Percentiles rank a stretch among this genome's conserved stretches.
These are phyloP conservation scores for Psilocybe cyanescens DNA, from an alignment of 768 basidiomycete genomes.

Conservation along the genomic window DNA sequence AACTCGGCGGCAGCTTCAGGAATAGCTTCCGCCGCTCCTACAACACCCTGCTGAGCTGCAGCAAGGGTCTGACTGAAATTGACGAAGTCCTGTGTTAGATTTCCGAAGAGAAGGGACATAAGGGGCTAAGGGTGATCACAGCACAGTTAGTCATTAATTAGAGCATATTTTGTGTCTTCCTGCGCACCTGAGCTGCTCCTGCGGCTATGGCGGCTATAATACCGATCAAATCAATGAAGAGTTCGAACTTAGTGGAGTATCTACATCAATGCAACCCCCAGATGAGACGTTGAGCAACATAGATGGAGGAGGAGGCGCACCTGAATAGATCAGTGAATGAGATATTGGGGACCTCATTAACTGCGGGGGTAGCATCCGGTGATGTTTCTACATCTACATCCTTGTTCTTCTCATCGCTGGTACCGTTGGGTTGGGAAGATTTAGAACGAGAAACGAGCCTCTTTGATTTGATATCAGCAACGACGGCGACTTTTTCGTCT, in stretches of 20 bases:
- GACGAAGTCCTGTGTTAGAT: slow-evolving; percentile 77
- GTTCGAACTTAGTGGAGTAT: slow-evolving; percentile 75
- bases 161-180: background rate
- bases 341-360: slow-evolving; percentile 37
- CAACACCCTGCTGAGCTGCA: slow-evolving; percentile 25
- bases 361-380: slow-evolving; percentile 31
- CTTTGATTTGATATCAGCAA: slow-evolving; percentile 34
- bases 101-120: slow-evolving; percentile 86
- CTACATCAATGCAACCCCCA: slow-evolving; percentile 36
- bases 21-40: slow-evolving; percentile 32
- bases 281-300: slow-evolving; percentile 3
- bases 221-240: slow-evolving; percentile 71
- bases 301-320: slow-evolving; percentile 27
- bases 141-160: slow-evolving; percentile 1
- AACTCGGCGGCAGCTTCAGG: slow-evolving; percentile 49
- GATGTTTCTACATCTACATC: slow-evolving; percentile 26
- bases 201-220: slow-evolving; percentile 73
- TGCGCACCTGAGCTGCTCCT: slow-evolving; percentile 77
- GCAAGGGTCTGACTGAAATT: slow-evolving; percentile 44
- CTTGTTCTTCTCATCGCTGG: slow-evolving; percentile 28
- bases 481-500: slow-evolving; percentile 47
- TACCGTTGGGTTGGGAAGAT: slow-evolving; percentile 20
- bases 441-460: slow-evolving; percentile 46
- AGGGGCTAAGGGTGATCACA: slow-evolving; percentile 51
- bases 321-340: slow-evolving; percentile 51